Evolutionary conservation across 805 yeast species (phyloP), one percentile per base, ranked within the genome.

Genomic region (Metschnikowia cubensis): DNA sequence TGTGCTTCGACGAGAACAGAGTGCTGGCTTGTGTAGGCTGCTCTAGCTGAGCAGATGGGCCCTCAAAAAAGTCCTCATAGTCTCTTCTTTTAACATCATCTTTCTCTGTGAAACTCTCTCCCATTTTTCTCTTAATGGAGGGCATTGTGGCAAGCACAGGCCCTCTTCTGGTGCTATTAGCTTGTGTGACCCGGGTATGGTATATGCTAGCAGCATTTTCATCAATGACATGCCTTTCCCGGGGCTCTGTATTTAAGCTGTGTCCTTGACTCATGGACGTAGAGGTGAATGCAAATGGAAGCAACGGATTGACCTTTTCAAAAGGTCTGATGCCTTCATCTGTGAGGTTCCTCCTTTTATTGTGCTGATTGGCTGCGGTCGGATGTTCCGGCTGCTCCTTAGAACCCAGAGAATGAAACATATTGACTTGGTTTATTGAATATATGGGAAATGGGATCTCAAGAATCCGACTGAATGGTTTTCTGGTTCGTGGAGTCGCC

Each of bases 271-370:
- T 71, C 29, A 61, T 60, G 0, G 65, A 51, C 2, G 70, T 59
- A 8, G 68, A 62, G 50, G 69, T 73, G 54, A 66, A 79, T 3
- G 82, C 79, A 65, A 78, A 73, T 4, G 84, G 83, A n/a, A 77
- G 65, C 22, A 79, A 57, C 1, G 73, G 75, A 48, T 66, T 69
- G 37, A 66, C 54, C 48, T 68, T 69, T n/a, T 42, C 45, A n/a
- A 42, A 33, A 15, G 45, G 45, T 34, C 33, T 42, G 4, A 42
- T 42, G 21, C 15, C 15, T 4, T 10, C 31, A n/a, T 22, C 22
- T n/a, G 15, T 13, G 31, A 8, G 18, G 17, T 7, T 32, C 14
- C 36, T 33, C 34, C 37, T n/a, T 33, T 11, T 18, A 18, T 41
- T 18, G 44, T 29, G 20, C 31, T 32, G 45, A n/a, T 42, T 18